These are phyloP conservation scores for Hippophae tibetana DNA, from an alignment of 306 rosid genomes.

Conservation along the genomic window DNA sequence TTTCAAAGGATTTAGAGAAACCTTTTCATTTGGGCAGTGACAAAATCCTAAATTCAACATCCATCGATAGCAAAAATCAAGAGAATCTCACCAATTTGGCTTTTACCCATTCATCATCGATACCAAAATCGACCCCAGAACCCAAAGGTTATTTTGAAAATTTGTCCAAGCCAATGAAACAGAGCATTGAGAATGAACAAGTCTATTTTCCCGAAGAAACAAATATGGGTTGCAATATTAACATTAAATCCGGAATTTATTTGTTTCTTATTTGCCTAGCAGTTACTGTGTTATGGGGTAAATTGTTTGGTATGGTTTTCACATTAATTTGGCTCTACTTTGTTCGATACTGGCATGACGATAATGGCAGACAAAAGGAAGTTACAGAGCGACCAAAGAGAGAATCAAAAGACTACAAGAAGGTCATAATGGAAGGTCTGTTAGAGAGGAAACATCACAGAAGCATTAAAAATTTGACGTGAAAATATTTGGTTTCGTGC, in stretches of 20 bases:
- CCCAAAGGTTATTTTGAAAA: conserved; percentile 14
- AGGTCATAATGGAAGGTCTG: conserved; percentile 25
- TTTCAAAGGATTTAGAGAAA: conserved; percentile 1
- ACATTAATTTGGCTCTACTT: conserved; percentile 39
- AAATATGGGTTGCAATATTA: conserved; percentile 10
- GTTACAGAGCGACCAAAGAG: conserved; percentile 20
- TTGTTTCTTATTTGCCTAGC: conserved; percentile 41
- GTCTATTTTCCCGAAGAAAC: conserved; percentile 1
- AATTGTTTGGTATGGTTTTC: conserved; percentile 33
- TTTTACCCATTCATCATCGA: conserved; percentile 14
- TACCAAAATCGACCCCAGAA: conserved; percentile 7
- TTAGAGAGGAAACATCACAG: conserved; percentile 19
- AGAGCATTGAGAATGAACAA: conserved; percentile 10
- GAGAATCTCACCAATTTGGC: conserved; percentile 10
- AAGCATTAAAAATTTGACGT: conserved; percentile 33
- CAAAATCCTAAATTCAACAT: conserved; percentile 4
- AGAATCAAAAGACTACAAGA: conserved; percentile 14
- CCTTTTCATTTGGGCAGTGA: neutral
- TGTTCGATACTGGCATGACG: conserved; percentile 11
- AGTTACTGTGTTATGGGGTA: conserved; percentile 46
- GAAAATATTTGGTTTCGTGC: conserved; percentile 28
- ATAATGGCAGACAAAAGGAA: conserved; percentile 3
- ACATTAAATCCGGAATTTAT: conserved; percentile 16
- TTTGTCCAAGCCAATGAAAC: conserved; percentile 3
- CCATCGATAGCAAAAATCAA: neutral